A percentile compares a stretch with the other conserved stretches of the same genome.
Evolutionary conservation across 306 rosid genomes (phyloP).

Genomic region (Pyrus pyrifolia): DNA sequence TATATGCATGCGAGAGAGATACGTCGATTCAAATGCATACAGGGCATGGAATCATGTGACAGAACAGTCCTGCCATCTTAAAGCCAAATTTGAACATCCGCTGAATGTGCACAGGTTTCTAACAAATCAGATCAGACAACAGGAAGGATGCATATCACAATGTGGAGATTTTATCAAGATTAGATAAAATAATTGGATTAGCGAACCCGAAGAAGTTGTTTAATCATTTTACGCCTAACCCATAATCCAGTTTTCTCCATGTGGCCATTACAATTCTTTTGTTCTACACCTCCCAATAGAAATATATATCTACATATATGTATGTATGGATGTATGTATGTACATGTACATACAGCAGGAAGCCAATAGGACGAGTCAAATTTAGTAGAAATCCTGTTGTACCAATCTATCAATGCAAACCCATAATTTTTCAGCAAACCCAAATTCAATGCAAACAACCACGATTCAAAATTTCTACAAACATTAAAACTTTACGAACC

Average conservation of each 20-base stretch:
- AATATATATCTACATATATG: no score
- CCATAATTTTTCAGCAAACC: background rate
- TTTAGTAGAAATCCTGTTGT: background rate
- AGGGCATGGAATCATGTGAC: background rate
- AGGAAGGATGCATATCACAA: background rate
- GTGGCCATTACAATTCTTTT: background rate
- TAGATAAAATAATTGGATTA: background rate
- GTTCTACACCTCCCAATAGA: background rate
- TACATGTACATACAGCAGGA: background rate
- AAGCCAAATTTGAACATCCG: background rate
- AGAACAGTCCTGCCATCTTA: background rate
- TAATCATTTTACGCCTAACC: background rate
- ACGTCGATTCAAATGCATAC: background rate
- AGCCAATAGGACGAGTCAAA: background rate
- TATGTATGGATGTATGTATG: no score
- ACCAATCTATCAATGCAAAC: background rate
- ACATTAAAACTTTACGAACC: background rate
- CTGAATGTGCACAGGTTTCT: background rate
- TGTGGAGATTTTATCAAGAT: background rate
- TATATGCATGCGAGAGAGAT: background rate
- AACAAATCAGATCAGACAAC: background rate
- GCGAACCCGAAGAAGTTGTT: background rate
- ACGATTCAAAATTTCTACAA: background rate
- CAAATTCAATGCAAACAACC: background rate
- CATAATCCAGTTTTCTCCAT: background rate